Percentiles rank a stretch among this genome's conserved stretches.
These are phyloP conservation scores for Cryptococcus amylolentus DNA, from an alignment of 1,284 basidiomycete species.

Conservation along the genomic window DNA sequence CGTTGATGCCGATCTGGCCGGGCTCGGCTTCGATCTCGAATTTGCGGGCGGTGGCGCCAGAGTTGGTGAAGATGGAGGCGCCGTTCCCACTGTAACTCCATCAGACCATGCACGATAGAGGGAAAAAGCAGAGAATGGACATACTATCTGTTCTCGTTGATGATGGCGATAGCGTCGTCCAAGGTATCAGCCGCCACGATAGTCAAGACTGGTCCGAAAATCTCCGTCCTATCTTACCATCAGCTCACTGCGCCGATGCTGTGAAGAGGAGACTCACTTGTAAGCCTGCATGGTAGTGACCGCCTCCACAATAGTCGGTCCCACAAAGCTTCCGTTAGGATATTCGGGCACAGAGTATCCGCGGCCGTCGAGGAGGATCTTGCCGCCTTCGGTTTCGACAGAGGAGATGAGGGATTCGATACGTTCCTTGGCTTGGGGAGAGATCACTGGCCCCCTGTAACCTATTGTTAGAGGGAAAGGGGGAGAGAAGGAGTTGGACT, in stretches of 20 bases:
- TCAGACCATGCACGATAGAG: neutral
- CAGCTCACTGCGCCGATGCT: neutral
- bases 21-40: slow-evolving; percentile 87
- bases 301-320: slow-evolving; percentile 85
- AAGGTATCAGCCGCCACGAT: slow-evolving; percentile 78
- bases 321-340: slow-evolving; percentile 90
- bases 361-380: slow-evolving; percentile 83
- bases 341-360: slow-evolving; percentile 67
- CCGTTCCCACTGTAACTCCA: slow-evolving; percentile 63
- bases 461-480: neutral
- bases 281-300: slow-evolving; percentile 82
- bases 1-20: slow-evolving; percentile 91
- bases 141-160: slow-evolving; percentile 81
- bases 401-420: slow-evolving; percentile 75
- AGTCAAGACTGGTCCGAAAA: slow-evolving; percentile 88
- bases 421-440: slow-evolving; percentile 75
- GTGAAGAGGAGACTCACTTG: slow-evolving; percentile 55
- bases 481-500: slow-evolving; percentile 37
- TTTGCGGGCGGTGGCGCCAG: slow-evolving; percentile 89
- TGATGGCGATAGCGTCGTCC: slow-evolving; percentile 84
- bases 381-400: slow-evolving; percentile 79
- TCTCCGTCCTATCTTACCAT: slow-evolving; percentile 68
- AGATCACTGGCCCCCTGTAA: slow-evolving; percentile 85
- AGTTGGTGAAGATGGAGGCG: slow-evolving; percentile 94
- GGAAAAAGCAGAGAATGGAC: slow-evolving; percentile 4